Percentiles rank a stretch among this genome's conserved stretches.
Evolutionary conservation across 768 basidiomycete species (phyloP).

Genomic region (Melanogaster broomeanus): DNA sequence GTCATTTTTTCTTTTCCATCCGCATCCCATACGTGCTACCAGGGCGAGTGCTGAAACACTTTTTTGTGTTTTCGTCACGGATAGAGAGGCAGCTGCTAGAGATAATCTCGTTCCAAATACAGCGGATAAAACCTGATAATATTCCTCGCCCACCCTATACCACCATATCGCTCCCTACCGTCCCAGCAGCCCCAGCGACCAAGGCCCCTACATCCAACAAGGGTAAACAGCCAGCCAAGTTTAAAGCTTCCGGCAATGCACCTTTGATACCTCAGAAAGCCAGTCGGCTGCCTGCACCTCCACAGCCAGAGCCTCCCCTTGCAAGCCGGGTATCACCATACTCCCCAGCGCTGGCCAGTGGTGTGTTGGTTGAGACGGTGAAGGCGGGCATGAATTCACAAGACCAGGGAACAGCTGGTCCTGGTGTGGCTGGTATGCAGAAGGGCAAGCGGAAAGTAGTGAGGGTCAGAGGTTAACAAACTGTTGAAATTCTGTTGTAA

Average conservation of each 20-base stretch:
- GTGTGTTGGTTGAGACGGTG: slow-evolving; percentile 79
- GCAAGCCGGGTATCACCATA: slow-evolving; percentile 77
- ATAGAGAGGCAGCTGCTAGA: slow-evolving; percentile 81
- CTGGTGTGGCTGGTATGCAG: slow-evolving; percentile 37
- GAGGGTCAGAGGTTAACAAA: slow-evolving; percentile 58
- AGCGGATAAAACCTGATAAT: slow-evolving; percentile 68
- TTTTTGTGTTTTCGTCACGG: neutral
- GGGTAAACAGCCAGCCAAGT: slow-evolving; percentile 55
- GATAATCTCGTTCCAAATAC: slow-evolving; percentile 72
- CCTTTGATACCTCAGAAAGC: slow-evolving; percentile 25
- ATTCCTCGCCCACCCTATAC: slow-evolving; percentile 66
- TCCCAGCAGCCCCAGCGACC: slow-evolving; percentile 31
- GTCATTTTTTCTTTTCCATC: slow-evolving; percentile 33
- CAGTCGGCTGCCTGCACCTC: slow-evolving; percentile 66
- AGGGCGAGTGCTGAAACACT: neutral
- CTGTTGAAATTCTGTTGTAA: neutral
- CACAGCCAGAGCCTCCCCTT: slow-evolving; percentile 72
- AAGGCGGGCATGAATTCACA: slow-evolving; percentile 82
- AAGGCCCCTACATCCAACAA: slow-evolving; percentile 37
- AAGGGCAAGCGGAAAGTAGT: slow-evolving; percentile 85
- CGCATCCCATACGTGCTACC: neutral
- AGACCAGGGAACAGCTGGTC: slow-evolving; percentile 45
- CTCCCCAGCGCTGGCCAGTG: slow-evolving; percentile 75
- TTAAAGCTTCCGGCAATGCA: slow-evolving; percentile 41
- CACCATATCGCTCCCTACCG: slow-evolving; percentile 29